phyloP scores from a whole-genome alignment of 345 rosid species.

The Excoecaria cochinchinensis region DNA sequence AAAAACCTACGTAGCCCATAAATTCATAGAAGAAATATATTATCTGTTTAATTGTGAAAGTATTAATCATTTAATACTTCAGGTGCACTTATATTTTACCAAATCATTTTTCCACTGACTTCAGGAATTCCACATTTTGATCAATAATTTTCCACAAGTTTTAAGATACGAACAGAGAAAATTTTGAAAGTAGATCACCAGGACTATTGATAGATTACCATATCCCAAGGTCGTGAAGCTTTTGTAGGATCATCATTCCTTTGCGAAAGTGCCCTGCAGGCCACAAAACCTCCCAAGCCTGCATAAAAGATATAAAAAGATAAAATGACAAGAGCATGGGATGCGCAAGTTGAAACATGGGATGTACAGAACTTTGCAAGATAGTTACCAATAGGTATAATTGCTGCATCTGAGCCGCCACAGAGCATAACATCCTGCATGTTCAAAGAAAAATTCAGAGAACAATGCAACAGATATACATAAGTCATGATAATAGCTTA shows the following conservation, averaged over 20 bases:
- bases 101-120: not conserved
- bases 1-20: not conserved
- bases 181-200: not conserved
- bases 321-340: conserved; percentile 15
- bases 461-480: not conserved
- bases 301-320: conserved; percentile 27
- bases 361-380: not conserved
- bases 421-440: conserved; percentile 91
- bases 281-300: conserved; percentile 99
- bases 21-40: not conserved
- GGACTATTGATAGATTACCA: conserved; percentile 37
- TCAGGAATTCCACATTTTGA: not conserved
- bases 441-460: conserved; percentile 19
- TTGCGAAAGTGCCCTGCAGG: conserved; percentile 87
- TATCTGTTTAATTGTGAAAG: not conserved
- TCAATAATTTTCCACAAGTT: not conserved
- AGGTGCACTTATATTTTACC: not conserved
- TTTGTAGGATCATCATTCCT: conserved; percentile 80
- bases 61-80: not conserved
- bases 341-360: conserved; percentile 10
- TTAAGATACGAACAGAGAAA: not conserved
- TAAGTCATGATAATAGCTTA: not conserved
- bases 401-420: conserved; percentile 90
- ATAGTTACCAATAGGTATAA: conserved; percentile 79
- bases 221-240: conserved; percentile 99